phyloP scores from a whole-genome alignment of 495 filamentous ascomycete species.

The Chaetomium tenue region DNA sequence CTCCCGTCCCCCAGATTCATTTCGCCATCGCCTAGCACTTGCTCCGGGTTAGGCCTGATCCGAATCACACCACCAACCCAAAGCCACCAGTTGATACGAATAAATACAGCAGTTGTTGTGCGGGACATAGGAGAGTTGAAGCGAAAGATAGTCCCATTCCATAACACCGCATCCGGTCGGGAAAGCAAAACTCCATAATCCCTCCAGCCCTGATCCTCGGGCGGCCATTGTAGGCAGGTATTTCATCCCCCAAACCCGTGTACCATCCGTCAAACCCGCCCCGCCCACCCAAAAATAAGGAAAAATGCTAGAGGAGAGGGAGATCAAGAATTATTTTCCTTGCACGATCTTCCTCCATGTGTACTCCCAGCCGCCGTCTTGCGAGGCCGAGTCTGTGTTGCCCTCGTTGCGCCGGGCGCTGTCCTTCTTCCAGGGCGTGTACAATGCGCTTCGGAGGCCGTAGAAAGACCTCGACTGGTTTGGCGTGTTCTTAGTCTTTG shows the following conservation, averaged over 20 bases:
- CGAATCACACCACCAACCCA: not conserved
- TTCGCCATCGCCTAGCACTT: not conserved
- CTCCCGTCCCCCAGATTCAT: not conserved
- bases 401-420: not conserved
- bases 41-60: not conserved
- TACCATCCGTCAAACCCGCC: conserved; percentile 5
- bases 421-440: conserved; percentile 2
- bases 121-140: not conserved
- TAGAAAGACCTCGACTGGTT: not conserved
- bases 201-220: conserved; percentile 2
- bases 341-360: conserved; percentile 30
- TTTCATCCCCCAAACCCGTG: conserved; percentile 3
- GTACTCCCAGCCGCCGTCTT: conserved; percentile 7
- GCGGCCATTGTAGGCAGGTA: conserved; percentile 5
- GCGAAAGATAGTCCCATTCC: not conserved
- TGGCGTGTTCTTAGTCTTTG: not conserved
- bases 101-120: not conserved
- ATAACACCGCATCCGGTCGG: not conserved
- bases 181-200: conserved; percentile 15
- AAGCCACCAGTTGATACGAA: not conserved
- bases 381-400: not conserved
- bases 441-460: not conserved
- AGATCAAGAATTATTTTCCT: not conserved
- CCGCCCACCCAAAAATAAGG: not conserved
- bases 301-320: conserved; percentile 11